Conservation (phyloP, 2,329 filamentous ascomycete genomes). For the Botrytis fragariae region DNA sequence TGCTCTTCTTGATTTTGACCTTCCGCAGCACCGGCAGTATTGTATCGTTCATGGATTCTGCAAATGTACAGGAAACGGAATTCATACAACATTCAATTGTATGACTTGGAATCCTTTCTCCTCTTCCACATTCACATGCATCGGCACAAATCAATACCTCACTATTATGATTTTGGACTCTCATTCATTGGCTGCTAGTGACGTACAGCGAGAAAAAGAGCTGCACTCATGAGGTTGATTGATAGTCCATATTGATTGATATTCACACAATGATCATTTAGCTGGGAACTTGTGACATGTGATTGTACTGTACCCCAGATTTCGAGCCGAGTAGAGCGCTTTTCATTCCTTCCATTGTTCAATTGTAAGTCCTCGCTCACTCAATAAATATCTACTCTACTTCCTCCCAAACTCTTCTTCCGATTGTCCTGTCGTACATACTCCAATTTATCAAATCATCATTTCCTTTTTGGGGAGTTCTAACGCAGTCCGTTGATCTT, state of each 20-base stretch:
- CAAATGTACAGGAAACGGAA: background rate
- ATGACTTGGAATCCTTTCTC: background rate
- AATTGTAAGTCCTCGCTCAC: background rate
- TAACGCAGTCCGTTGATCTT: background rate
- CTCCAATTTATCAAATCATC: background rate
- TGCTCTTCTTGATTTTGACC: too few species aligned
- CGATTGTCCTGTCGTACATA: background rate
- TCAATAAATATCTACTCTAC: background rate
- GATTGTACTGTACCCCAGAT: constrained; percentile 18
- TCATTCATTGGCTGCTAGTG: background rate
- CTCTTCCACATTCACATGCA: background rate
- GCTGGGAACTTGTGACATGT: constrained; percentile 18
- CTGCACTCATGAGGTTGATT: background rate
- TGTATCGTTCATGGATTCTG: too few species aligned
- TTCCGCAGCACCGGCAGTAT: too few species aligned
- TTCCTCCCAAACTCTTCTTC: background rate
- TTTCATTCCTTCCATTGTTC: constrained; percentile 9
- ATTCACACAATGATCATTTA: background rate
- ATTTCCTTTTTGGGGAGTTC: constrained; percentile 2
- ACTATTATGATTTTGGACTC: background rate
- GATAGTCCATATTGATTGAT: background rate
- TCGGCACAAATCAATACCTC: background rate
- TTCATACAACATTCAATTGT: background rate
- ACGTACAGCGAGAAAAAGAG: background rate
- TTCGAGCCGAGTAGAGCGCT: background rate